Conservation (phyloP, 306 rosid species). For the Casuarina cunninghamiana region DNA sequence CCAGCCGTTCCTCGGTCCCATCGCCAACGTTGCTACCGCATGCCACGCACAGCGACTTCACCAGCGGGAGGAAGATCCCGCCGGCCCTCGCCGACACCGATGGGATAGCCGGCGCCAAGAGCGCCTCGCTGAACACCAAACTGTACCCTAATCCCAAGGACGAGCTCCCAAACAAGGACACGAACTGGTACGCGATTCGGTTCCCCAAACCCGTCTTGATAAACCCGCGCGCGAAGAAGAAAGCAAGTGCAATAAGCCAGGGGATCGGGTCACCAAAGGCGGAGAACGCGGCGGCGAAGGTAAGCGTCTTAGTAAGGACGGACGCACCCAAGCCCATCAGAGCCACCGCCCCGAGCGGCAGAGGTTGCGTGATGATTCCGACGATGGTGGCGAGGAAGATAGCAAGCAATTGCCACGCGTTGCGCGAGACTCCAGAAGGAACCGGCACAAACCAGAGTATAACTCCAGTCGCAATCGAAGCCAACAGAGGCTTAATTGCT, state of each 20-base stretch:
- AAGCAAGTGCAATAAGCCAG: constrained; percentile 91
- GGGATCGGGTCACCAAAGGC: constrained; percentile 97
- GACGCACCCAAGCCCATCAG: constrained; percentile 81
- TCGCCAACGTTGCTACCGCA: constrained; percentile 96
- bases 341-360: constrained; percentile 96
- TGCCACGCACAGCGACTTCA: constrained; percentile 83
- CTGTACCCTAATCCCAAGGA: constrained; percentile 95
- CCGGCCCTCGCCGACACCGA: constrained; percentile 96
- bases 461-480: constrained; percentile 75
- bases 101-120: constrained; percentile 92
- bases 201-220: constrained; percentile 95
- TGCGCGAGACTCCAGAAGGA: constrained; percentile 66
- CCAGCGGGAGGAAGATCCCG: constrained; percentile 88
- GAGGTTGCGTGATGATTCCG: constrained; percentile 88
- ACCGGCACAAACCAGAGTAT: constrained; percentile 84
- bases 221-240: constrained; percentile 94
- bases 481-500: constrained; percentile 69
- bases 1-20: constrained; percentile 74
- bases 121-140: constrained; percentile 89
- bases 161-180: constrained; percentile 86
- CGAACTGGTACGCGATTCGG: constrained; percentile 88
- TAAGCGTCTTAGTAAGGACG: constrained; percentile 81
- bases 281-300: constrained; percentile 88
- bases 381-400: constrained; percentile 90
- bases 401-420: constrained; percentile 90